Percentiles rank a stretch among this genome's conserved stretches.
Conservation (phyloP, 805 yeast genomes). For the Kluyveromyces siamensis region DNA sequence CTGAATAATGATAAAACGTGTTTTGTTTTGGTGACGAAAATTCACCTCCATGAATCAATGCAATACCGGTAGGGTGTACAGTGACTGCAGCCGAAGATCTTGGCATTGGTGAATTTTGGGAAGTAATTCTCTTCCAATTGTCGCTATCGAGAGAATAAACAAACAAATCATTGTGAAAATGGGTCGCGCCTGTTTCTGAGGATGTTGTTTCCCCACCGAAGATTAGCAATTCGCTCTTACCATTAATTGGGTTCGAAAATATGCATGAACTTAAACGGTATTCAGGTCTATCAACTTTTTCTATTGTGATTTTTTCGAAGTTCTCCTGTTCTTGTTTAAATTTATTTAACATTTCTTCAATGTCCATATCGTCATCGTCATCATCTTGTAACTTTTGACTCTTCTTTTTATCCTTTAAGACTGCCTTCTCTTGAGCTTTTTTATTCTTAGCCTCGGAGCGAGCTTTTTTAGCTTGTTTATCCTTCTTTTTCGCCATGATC, state of each 20-base stretch:
- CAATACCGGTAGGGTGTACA: conserved; percentile 82
- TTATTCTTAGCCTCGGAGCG: conserved; percentile 74
- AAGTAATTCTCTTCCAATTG: conserved; percentile 68
- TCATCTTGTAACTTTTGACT: conserved; percentile 72
- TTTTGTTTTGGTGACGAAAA: conserved; percentile 93
- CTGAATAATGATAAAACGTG: conserved; percentile 93
- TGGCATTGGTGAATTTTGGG: conserved; percentile 86
- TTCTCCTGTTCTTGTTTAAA: conserved; percentile 73
- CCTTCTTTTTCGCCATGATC: conserved; percentile 79
- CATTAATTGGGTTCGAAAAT: conserved; percentile 66
- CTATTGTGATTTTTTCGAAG: conserved; percentile 62
- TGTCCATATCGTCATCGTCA: conserved; percentile 72
- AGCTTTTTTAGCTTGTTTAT: conserved; percentile 87
- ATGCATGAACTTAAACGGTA: conserved; percentile 67
- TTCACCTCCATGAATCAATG: conserved; percentile 90
- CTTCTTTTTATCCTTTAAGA: conserved; percentile 60
- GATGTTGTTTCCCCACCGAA: conserved; percentile 83
- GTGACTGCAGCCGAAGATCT: conserved; percentile 91
- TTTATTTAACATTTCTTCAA: conserved; percentile 73
- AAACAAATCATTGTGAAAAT: conserved; percentile 74
- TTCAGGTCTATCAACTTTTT: conserved; percentile 49
- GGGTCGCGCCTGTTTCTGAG: conserved; percentile 38
- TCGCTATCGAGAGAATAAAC: conserved; percentile 69
- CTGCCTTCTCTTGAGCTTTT: conserved; percentile 69
- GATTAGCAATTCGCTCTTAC: conserved; percentile 65